Evolutionary conservation across 352 stramenopile genomes (phyloP).

Genomic region (Phytophthora chlamydospora): DNA sequence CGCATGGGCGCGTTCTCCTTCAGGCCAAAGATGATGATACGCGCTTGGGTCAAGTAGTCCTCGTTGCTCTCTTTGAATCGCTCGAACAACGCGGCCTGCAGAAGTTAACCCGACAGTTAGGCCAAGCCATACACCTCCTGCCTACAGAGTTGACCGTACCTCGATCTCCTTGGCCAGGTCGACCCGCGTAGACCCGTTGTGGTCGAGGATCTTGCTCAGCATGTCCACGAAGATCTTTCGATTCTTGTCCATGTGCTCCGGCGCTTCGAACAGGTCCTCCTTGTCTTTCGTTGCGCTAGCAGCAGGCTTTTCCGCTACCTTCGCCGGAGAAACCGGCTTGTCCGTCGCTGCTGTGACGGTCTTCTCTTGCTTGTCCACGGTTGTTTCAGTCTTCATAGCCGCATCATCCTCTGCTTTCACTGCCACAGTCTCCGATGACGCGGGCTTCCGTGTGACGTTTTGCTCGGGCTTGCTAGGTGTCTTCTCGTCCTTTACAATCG

Average conservation of each 20-base stretch:
- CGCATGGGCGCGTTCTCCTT: slow-evolving; percentile 69
- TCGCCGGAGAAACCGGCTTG: slow-evolving; percentile 10
- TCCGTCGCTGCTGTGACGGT: slow-evolving; percentile 4
- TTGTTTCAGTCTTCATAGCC: slow-evolving; percentile 5
- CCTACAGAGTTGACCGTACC: slow-evolving; percentile 26
- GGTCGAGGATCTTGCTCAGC: slow-evolving; percentile 64
- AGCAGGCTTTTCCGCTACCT: slow-evolving; percentile 7
- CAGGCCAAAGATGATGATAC: slow-evolving; percentile 81
- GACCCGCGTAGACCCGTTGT: slow-evolving; percentile 40
- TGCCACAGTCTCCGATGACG: not conserved
- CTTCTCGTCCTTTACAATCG: slow-evolving; percentile 20
- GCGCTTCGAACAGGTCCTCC: slow-evolving; percentile 37
- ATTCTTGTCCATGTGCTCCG: slow-evolving; percentile 61
- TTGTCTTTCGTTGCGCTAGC: slow-evolving; percentile 20
- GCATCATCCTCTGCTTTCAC: slow-evolving; percentile 9
- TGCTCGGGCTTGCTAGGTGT: not conserved
- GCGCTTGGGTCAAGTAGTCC: slow-evolving; percentile 76
- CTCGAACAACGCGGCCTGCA: slow-evolving; percentile 73
- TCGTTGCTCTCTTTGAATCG: slow-evolving; percentile 81
- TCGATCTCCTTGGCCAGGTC: slow-evolving; percentile 77
- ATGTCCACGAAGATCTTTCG: slow-evolving; percentile 69
- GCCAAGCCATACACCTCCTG: too few species aligned
- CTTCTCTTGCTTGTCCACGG: slow-evolving; percentile 14
- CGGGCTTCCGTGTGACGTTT: slow-evolving; percentile 6
- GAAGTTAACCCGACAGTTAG: too few species aligned